Base-by-base conservation (phyloP, 495 filamentous ascomycete species). In the Xylaria venustula region DNA sequence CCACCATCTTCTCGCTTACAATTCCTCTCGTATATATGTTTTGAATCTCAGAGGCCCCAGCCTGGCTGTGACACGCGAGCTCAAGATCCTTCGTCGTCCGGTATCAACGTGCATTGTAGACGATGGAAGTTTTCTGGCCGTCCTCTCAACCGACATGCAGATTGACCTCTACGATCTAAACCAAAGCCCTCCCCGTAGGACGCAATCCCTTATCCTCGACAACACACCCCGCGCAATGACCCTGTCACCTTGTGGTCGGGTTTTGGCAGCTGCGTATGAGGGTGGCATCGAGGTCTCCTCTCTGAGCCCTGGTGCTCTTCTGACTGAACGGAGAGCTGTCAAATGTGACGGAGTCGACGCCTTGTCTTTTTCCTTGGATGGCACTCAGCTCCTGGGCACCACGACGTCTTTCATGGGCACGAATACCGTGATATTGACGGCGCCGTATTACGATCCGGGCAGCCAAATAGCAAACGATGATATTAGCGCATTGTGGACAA, bases 261-360 rank as follows among this genome's bases (percentile, higher is more conserved):
- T 96, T 19, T 77, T 96, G 59, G 92, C 91, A 22, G 87, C 91
- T n/a, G 91, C 90, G 11, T 96, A 90, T 75, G 85, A 90, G 64
- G 89, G 89, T 30, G 89, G 88, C 14, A 92, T 97, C 60, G 92
- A 96, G 66, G 89, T 97, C 1, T 86, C 92, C 47, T 88, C 91
- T 6, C 73, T 96, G 19, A 85, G 83, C 36, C 77, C 85, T 9
- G 81, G 77, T 36, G 85, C 83, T 8, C 64, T 87, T 17, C 77
- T 84, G 19, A 89, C 87, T 3, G 86, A 92, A 60, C 77, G 90
- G 60, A 82, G 92, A 64, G 85, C 89, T 1, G 90, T 96, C 42
- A 92, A 93, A 62, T 95, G 91, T 66, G 85, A 88, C 63, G 82
- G 82, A 2, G 88, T 93, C 1, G 91, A 96, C 73, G 79, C 86